Evolutionary conservation across 1,284 basidiomycete genomes (phyloP).

Genomic region (Uromyces viciae-fabae): DNA sequence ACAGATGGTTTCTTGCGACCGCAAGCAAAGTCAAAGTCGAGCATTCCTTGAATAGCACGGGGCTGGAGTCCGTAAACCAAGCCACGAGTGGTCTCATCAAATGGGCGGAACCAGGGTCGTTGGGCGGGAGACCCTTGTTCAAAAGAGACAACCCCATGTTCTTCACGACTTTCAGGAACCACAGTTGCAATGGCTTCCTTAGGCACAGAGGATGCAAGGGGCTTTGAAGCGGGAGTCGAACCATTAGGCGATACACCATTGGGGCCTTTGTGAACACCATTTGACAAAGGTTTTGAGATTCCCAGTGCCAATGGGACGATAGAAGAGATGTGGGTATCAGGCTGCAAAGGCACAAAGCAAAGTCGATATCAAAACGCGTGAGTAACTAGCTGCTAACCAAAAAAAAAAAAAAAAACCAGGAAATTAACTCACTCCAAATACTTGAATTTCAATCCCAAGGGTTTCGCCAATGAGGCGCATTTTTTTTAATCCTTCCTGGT

Average conservation of each 20-base stretch:
- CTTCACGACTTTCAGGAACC: conserved; percentile 70
- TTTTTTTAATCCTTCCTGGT: conserved; percentile 98
- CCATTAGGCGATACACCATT: conserved; percentile 28
- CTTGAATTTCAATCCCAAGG: conserved; percentile 89
- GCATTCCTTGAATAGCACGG: conserved; percentile 99
- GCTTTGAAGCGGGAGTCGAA: conserved; percentile 37
- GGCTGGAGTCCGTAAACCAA: conserved; percentile 98
- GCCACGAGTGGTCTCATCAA: conserved; percentile 85
- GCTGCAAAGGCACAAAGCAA: conserved; percentile 67
- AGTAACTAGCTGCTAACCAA: too few species aligned
- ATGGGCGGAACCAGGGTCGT: conserved; percentile 79
- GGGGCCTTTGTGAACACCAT: conserved; percentile 50
- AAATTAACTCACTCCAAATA: conserved; percentile 41
- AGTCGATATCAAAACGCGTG: neutral
- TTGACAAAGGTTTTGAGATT: conserved; percentile 60
- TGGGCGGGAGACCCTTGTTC: conserved; percentile 62
- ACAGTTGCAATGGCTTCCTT: conserved; percentile 47
- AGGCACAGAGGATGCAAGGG: conserved; percentile 48
- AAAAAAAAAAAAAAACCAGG: neutral
- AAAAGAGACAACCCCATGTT: conserved; percentile 56
- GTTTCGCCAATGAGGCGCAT: conserved; percentile 97
- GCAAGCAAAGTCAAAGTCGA: conserved; percentile 98
- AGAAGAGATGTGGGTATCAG: conserved; percentile 97
- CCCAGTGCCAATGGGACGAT: conserved; percentile 97
- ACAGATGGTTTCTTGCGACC: conserved; percentile 88